Evolutionary conservation across 1,139 yeast genomes (phyloP), one percentile per base, ranked within the genome.

Genomic region (Geotrichum klebahnii): DNA sequence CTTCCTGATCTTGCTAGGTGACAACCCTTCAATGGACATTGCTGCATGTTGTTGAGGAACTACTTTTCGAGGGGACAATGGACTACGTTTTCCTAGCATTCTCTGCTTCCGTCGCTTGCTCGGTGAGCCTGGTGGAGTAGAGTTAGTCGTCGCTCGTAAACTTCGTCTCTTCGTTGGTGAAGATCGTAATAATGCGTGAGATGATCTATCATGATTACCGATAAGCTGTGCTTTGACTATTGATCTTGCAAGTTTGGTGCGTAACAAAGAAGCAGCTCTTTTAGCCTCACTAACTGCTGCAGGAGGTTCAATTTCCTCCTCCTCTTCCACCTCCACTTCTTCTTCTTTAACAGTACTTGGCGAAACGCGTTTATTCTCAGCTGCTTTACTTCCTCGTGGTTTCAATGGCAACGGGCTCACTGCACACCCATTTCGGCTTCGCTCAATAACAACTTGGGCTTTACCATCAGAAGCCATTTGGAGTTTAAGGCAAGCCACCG

Each of bases 391-490:
- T 22, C 26, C 16, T 28, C 20, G 28, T 29, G 26, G 17, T 14
- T 14, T 16, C 19, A 31, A 31, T 1, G 35, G 35, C 5, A 40
- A 12, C 12, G 44, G 28, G 9, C 36, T 2, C 14, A 19, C 44
- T 12, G 24, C 23, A 29, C 23, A 4, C 5, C 44, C 44, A 14
- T 40, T 40, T n/a, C 19, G 16, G 5, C 10, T 33, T 17, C 42
- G 42, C 22, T 44, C 47, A 28, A 44, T 42, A 24, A 61, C 59
- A 22, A 61, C 57, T 38, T 58, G 54, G 20, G 71, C 71, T 53
- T 66, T 64, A 32, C 71, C 71, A 50, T 67, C 70, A 34, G 63
- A 62, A 2, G 66, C 59, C 71, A 68, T 68, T 34, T 67, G 55
- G 36, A 67, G 59, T 39, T 65, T 55, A 26, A 66, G 54, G 19